A percentile compares a stretch with the other conserved stretches of the same genome.
These are phyloP conservation scores for Phytophthora kernoviae DNA, from an alignment of 352 stramenopile species.

Conservation along the genomic window DNA sequence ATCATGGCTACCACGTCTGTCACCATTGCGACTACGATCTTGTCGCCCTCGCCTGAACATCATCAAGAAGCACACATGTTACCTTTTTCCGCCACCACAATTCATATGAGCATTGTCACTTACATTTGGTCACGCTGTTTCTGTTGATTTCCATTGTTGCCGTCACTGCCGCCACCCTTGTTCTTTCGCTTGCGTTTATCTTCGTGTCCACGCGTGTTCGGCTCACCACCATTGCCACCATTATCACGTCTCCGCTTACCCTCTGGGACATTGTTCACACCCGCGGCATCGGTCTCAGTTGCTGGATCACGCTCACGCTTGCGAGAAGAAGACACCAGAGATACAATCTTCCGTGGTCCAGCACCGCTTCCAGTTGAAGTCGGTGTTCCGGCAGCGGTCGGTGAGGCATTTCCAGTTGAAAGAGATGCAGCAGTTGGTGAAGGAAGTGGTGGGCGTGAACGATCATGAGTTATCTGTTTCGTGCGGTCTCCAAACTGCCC, in stretches of 20 bases:
- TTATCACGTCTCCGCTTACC: slow-evolving; percentile 57
- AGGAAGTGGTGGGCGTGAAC: slow-evolving; percentile 31
- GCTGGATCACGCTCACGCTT: slow-evolving; percentile 68
- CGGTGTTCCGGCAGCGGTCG: slow-evolving; percentile 22
- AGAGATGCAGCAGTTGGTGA: slow-evolving; percentile 11
- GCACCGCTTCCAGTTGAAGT: slow-evolving; percentile 10
- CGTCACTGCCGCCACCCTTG: slow-evolving; percentile 40
- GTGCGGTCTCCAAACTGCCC: slow-evolving; percentile 26
- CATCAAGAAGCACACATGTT: slow-evolving; percentile 8
- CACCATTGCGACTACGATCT: slow-evolving; percentile 33
- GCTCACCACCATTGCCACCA: slow-evolving; percentile 15
- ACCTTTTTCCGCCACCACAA: not conserved
- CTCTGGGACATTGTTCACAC: slow-evolving; percentile 24
- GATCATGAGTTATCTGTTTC: slow-evolving; percentile 27
- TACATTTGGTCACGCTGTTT: slow-evolving; percentile 63
- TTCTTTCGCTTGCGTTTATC: slow-evolving; percentile 64
- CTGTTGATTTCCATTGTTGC: slow-evolving; percentile 30
- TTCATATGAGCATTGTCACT: slow-evolving; percentile 9
- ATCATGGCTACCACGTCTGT: slow-evolving; percentile 28
- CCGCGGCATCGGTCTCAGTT: slow-evolving; percentile 14
- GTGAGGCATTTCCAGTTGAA: slow-evolving; percentile 8
- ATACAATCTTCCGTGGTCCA: slow-evolving; percentile 74
- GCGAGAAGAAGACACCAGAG: slow-evolving; percentile 66
- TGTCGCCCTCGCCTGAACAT: slow-evolving; percentile 32
- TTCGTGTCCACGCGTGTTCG: slow-evolving; percentile 33